A percentile compares a stretch with the other conserved stretches of the same genome.
Conservation (phyloP, 169 alveolate species). For the Miamiensis avidus region DNA sequence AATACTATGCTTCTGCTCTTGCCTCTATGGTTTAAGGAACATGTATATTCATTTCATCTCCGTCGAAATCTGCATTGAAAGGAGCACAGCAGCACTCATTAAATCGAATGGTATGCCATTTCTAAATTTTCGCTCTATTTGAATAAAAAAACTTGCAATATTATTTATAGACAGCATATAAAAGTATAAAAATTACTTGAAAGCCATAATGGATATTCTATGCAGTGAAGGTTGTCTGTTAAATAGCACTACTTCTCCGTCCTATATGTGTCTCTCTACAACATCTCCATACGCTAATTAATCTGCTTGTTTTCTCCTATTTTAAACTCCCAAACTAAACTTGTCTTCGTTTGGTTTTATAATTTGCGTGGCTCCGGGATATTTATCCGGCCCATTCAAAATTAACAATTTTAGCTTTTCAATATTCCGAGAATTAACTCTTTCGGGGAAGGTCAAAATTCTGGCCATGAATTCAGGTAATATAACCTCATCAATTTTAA, state of each 20-base stretch:
- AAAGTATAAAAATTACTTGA: conserved; percentile 52
- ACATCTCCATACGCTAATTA: conserved; percentile 94
- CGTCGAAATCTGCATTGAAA: conserved; percentile 99
- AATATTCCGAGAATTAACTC: conserved; percentile 90
- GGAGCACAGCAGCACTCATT: conserved; percentile 95
- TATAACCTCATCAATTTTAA: conserved; percentile 96
- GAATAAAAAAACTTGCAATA: background rate
- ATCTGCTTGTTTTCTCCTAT: conserved; percentile 76
- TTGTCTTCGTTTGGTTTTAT: conserved; percentile 72
- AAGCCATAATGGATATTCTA: conserved; percentile 97
- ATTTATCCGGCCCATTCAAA: conserved; percentile 90
- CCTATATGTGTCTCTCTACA: conserved; percentile 97
- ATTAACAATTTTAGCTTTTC: conserved; percentile 89
- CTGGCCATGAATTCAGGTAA: conserved; percentile 97
- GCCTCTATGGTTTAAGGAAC: conserved; percentile 99
- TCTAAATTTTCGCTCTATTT: conserved; percentile 72
- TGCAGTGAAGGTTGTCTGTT: conserved; percentile 99
- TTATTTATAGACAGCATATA: background rate
- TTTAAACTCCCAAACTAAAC: conserved; percentile 84
- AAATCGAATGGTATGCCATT: conserved; percentile 84
- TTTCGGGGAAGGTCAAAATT: conserved; percentile 96
- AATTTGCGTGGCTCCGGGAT: conserved; percentile 98
- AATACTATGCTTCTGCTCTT: conserved; percentile 92
- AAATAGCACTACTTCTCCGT: conserved; percentile 98
- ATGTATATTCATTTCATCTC: conserved; percentile 99